Percentiles rank a stretch among this genome's conserved stretches.
Evolutionary conservation across 768 basidiomycete species (phyloP).

Genomic region (button mushroom (Agaricus bisporus)): DNA sequence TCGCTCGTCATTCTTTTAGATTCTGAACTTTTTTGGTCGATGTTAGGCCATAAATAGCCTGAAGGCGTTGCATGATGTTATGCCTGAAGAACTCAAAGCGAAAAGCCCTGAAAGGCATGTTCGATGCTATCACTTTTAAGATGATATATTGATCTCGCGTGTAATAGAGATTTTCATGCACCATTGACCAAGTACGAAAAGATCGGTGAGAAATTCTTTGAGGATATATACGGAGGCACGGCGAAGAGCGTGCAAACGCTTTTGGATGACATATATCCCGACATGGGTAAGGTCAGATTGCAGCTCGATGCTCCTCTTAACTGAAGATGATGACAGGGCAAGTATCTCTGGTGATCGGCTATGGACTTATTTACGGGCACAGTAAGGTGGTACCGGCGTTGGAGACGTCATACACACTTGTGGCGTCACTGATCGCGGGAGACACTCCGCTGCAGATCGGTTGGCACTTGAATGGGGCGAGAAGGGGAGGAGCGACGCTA

Average conservation of each 20-base stretch:
- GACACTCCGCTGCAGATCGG: conserved; percentile 57
- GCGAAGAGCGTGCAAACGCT: conserved; percentile 40
- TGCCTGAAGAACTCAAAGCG: conserved; percentile 47
- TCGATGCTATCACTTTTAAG: neutral
- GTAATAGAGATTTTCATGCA: conserved; percentile 31
- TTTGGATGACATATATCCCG: conserved; percentile 51
- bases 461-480: conserved; percentile 62
- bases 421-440: conserved; percentile 54
- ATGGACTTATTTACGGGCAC: conserved; percentile 50
- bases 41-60: conserved; percentile 54
- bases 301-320: neutral
- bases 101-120: conserved; percentile 38
- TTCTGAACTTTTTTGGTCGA: neutral
- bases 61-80: conserved; percentile 40
- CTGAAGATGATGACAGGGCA: conserved; percentile 31
- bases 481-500: conserved; percentile 44
- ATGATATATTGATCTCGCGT: neutral
- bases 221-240: conserved; percentile 50
- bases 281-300: conserved; percentile 42
- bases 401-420: conserved; percentile 55
- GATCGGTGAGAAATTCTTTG: conserved; percentile 39
- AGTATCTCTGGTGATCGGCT: conserved; percentile 48
- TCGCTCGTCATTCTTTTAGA: neutral
- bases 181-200: conserved; percentile 37
- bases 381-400: conserved; percentile 38